Evolutionary conservation across 768 basidiomycete species (phyloP), one percentile per base, ranked within the genome.

Genomic region (Collybia sp.): DNA sequence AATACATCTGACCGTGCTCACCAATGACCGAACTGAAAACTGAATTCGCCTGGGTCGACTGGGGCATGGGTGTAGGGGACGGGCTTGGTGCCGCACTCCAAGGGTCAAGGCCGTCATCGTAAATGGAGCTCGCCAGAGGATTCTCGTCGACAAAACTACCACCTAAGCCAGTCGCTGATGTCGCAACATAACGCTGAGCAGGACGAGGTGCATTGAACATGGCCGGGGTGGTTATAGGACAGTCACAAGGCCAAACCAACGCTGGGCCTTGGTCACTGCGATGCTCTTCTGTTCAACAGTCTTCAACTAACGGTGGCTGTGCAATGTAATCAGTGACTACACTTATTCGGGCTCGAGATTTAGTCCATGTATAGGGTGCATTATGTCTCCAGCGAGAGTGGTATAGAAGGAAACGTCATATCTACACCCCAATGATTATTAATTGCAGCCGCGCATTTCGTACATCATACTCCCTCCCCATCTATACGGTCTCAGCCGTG

Each of bases 181-280:
- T 71, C 31, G 72, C 68, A 40, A 73, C 71, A 57, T 90, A 88
- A 49, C 83, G 72, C 54, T 85, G 86, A 18, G 74, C 79, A 35
- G 82, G 80, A 42, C 89, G 77, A 44, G 88, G 88, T 42, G 87
- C 77, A 71, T 92, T 91, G 73, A 92, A 92, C 88, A 92, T 92
- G 45, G 58, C 69, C 49, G 55, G 31, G 8, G 11, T 8, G 25
- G 25, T 25, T 8, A n/a, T n/a, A 25, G 25, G 25, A 25, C 25
- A 25, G 25, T 25, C 25, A 25, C 3, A 25, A 25, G 8, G 3
- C 25, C 25, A 25, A 25, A 25, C 25, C 25, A 25, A 25, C 25
- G 8, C 25, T 8, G 25, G 25, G 8, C 25, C 25, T n/a, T 25
- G 25, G 25, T 25, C 25, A 25, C 25, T 25, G 25, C 25, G 8